phyloP scores from a whole-genome alignment of 2,329 filamentous ascomycete species.

The Penicillium sp. region DNA sequence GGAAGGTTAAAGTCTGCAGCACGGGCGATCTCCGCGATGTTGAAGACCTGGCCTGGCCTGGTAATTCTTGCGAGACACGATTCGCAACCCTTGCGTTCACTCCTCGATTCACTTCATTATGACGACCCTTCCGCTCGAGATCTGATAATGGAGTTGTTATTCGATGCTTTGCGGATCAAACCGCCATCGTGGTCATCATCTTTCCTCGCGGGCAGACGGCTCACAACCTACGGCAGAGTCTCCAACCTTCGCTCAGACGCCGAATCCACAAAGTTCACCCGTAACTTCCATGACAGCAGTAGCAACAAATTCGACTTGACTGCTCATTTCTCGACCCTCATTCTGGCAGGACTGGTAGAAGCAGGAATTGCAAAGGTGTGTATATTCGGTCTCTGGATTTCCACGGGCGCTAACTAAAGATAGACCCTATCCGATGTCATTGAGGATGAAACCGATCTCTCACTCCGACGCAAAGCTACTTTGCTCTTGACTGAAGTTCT shows the following conservation, averaged over 20 bases:
- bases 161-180: conserved; percentile 83
- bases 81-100: conserved; percentile 78
- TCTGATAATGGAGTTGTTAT: conserved; percentile 84
- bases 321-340: conserved; percentile 88
- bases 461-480: conserved; percentile 82
- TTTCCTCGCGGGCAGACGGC: conserved; percentile 84
- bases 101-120: conserved; percentile 68
- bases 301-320: conserved; percentile 71
- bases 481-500: conserved; percentile 88
- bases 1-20: conserved; percentile 80
- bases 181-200: conserved; percentile 92
- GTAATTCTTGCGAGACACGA: conserved; percentile 87
- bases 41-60: conserved; percentile 92
- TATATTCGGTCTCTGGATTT: neutral
- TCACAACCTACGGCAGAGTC: conserved; percentile 96
- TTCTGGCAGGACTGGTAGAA: conserved; percentile 82
- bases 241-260: conserved; percentile 73
- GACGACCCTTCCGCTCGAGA: conserved; percentile 62
- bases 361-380: conserved; percentile 67
- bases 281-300: conserved; percentile 65
- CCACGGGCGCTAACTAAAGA: conserved; percentile 19
- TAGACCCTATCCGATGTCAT: conserved; percentile 53
- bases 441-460: conserved; percentile 51
- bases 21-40: conserved; percentile 84
- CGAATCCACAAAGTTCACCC: conserved; percentile 53